Conservation (phyloP, 148 eudicot species). For the Rhododendron molle region DNA sequence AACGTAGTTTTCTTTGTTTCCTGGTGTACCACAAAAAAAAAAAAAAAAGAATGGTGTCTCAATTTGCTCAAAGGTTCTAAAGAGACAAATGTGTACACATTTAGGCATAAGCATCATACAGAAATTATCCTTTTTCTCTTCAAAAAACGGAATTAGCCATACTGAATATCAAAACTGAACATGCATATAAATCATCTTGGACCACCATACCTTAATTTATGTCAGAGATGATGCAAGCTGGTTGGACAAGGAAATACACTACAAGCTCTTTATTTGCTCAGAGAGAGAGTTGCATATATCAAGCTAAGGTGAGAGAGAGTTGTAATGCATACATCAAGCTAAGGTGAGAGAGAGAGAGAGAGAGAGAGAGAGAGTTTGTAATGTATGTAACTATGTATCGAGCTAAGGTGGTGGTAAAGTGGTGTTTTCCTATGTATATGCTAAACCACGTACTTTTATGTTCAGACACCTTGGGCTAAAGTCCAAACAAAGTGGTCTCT, state of each 20-base stretch:
- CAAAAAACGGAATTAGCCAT: too few species aligned
- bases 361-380: neutral
- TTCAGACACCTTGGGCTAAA: neutral
- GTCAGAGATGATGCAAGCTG: slow-evolving; percentile 3
- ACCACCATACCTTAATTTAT: slow-evolving; percentile 5
- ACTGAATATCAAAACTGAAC: too few species aligned
- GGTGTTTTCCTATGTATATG: neutral
- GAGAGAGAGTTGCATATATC: too few species aligned
- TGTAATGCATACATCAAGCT: too few species aligned
- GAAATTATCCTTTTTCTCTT: neutral
- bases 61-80: neutral
- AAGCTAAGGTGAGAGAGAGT: too few species aligned
- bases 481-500: too few species aligned
- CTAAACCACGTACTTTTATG: neutral
- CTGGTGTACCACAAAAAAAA: too few species aligned
- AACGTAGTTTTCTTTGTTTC: too few species aligned
- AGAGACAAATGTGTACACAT: neutral
- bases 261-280: neutral
- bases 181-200: neutral
- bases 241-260: neutral
- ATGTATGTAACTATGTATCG: neutral
- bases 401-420: neutral
- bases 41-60: neutral
- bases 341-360: too few species aligned
- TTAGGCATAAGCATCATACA: neutral